Base-by-base conservation (phyloP, 371 early-diverging fungal species). In the Mortierella sp. region DNA sequence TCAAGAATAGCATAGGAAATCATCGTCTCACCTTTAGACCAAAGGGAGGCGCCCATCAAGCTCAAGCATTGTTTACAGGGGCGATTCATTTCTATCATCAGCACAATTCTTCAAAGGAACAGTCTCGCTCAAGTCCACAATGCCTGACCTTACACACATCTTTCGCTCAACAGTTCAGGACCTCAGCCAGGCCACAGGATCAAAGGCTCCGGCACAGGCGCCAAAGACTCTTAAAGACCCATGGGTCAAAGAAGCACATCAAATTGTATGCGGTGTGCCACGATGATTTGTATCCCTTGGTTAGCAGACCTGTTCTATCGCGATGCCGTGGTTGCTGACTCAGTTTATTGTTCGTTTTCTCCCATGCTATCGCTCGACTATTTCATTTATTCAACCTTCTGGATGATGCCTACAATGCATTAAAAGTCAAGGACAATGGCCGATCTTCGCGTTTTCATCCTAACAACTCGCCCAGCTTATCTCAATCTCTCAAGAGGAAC, bases 101-200 rank as follows among this genome's bases (percentile, higher is more conserved):
- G 3, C 37, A 37, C 37, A 9, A 37, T 5, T 37, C 37, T 37
- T 37, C n/a, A n/a, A n/a, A n/a, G n/a, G n/a, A n/a, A n/a, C n/a
- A n/a, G n/a, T n/a, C n/a, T n/a, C n/a, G n/a, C n/a, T n/a, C n/a
- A n/a, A n/a, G n/a, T 37, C 45, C 61, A 75, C 60, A 72, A 79
- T 79, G 80, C 70, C 80, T 52, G 80, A 79, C 74, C 57, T 79
- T n/a, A 79, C 80, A 2, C 44, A 62, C 58, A 46, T 70, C 64
- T 79, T 79, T 64, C 73, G 70, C 15, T 52, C 74, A 7, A 79
- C 80, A 18, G 80, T 79, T 29, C 70, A 69, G 50, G 80, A 79
- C 60, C 51, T 79, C 29, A 59, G 51, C 60, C 71, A 70, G 28
- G 52, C 79, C 4, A 55, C 70, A 6, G 73, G 70, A 1, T 45